Percentiles rank a stretch among this genome's conserved stretches.
phyloP scores from a whole-genome alignment of 2,329 filamentous ascomycete species.

The Beauveria bassiana region DNA sequence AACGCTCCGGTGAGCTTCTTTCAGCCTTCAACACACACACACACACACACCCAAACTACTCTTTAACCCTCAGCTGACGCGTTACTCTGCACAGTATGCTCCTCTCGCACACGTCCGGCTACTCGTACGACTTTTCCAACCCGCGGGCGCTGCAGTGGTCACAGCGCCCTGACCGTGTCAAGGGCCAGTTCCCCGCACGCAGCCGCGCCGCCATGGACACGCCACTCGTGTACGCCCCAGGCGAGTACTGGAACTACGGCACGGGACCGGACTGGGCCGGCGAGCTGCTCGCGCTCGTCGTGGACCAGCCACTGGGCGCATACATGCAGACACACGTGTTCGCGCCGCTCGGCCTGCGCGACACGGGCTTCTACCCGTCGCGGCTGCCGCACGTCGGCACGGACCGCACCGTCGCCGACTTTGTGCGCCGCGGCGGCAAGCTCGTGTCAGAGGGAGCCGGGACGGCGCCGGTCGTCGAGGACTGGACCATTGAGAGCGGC shows the following conservation, averaged over 20 bases:
- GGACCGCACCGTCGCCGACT: slow-evolving; percentile 15
- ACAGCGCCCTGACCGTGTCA: slow-evolving; percentile 22
- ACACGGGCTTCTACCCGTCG: slow-evolving; percentile 30
- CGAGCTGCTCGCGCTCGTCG: slow-evolving; percentile 32
- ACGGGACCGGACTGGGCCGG: slow-evolving; percentile 40
- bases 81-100: slow-evolving; percentile 24
- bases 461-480: slow-evolving; percentile 17
- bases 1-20: slow-evolving; percentile 25
- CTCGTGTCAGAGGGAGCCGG: slow-evolving; percentile 13
- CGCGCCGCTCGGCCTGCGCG: slow-evolving; percentile 26
- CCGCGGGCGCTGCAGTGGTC: slow-evolving; percentile 34
- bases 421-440: slow-evolving; percentile 16
- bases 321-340: slow-evolving; percentile 32
- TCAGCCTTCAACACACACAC: neutral
- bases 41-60: too few relatives aligned
- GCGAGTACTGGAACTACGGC: slow-evolving; percentile 43
- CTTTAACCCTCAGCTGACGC: neutral
- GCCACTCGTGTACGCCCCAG: slow-evolving; percentile 37
- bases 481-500: slow-evolving; percentile 32
- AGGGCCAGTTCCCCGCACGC: slow-evolving; percentile 23
- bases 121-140: slow-evolving; percentile 35
- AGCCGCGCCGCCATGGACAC: slow-evolving; percentile 31
- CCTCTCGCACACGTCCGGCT: slow-evolving; percentile 41
- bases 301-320: slow-evolving; percentile 26
- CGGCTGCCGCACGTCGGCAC: slow-evolving; percentile 18